A percentile compares a stretch with the other conserved stretches of the same genome.
These are phyloP conservation scores for Cadophora gregata DNA, from an alignment of 2,329 filamentous ascomycete genomes.

Conservation along the genomic window DNA sequence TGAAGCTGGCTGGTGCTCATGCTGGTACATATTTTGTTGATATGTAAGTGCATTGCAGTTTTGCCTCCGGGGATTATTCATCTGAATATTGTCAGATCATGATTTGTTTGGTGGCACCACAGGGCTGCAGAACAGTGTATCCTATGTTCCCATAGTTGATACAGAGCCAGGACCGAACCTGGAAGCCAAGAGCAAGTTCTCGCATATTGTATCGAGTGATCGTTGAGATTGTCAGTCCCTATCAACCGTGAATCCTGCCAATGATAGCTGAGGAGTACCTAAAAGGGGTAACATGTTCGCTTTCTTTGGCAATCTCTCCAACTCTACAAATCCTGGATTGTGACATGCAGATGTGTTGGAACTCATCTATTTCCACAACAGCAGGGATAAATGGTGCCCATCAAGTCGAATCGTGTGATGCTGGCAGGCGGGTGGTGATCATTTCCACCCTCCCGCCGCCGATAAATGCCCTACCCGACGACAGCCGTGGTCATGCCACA, in stretches of 20 bases:
- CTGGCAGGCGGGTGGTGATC: not conserved
- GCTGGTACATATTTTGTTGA: not conserved
- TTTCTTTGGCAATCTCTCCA: not conserved
- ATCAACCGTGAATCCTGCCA: not conserved
- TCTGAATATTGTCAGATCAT: conserved; percentile 4
- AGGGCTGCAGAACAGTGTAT: not conserved
- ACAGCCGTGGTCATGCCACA: conserved; percentile 11
- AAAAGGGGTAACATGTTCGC: not conserved
- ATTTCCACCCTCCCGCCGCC: conserved; percentile 5
- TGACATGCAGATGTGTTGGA: not conserved
- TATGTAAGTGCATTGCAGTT: conserved; percentile 10
- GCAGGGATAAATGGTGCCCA: not conserved
- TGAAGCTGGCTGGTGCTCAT: not conserved
- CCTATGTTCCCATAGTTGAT: not conserved
- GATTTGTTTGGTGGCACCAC: conserved; percentile 3
- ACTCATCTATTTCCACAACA: not conserved
- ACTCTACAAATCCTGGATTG: not conserved
- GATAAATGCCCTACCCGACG: not conserved
- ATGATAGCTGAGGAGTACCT: not conserved
- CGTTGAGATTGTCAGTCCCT: not conserved
- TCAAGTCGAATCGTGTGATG: not conserved
- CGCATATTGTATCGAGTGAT: not conserved
- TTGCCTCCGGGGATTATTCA: not conserved
- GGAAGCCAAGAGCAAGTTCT: too few species aligned
- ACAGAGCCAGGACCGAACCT: not conserved